Percentiles rank a stretch among this genome's conserved stretches.
Evolutionary conservation across 1,284 basidiomycete species (phyloP).

Genomic region (Rhodotorula mucilaginosa): DNA sequence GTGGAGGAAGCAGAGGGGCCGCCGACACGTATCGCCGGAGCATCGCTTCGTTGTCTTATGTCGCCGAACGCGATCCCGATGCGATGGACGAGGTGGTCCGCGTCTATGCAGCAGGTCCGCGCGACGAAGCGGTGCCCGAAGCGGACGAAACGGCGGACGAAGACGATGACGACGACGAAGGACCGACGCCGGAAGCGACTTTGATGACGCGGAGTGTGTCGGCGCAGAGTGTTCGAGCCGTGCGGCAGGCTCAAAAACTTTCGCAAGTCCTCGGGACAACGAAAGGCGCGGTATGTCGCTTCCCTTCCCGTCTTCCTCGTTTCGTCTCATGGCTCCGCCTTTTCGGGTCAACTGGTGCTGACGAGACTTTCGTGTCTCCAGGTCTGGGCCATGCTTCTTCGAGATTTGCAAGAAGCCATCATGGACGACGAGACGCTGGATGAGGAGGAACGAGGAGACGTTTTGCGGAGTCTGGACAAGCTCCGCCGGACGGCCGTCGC

Average conservation of each 20-base stretch:
- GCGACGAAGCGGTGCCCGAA: not conserved
- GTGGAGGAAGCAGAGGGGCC: not conserved
- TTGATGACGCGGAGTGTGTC: not conserved
- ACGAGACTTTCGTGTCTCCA: not conserved
- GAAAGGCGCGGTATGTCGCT: constrained; percentile 25
- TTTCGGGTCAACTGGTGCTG: not conserved
- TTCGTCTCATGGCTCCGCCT: not conserved
- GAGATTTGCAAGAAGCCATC: constrained; percentile 25
- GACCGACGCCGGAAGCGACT: not conserved
- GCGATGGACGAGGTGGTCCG: constrained; percentile 27
- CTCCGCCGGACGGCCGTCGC: constrained; percentile 4
- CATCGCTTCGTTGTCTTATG: constrained; percentile 22
- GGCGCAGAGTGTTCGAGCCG: constrained; percentile 4
- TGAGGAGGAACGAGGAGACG: constrained; percentile 25
- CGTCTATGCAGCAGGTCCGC: constrained; percentile 4
- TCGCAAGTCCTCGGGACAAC: constrained; percentile 25
- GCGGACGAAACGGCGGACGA: not conserved
- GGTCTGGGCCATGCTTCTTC: constrained; percentile 29
- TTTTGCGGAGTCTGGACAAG: constrained; percentile 16
- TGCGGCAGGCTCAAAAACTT: constrained; percentile 31
- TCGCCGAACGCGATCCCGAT: constrained; percentile 19
- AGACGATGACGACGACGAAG: not conserved
- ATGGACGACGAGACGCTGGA: constrained; percentile 29
- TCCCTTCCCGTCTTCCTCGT: not conserved
- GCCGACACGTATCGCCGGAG: constrained; percentile 25